Percentiles rank a stretch among this genome's conserved stretches.
Conservation (phyloP, 1,284 basidiomycete genomes). For the Rhodotorula sp. region DNA sequence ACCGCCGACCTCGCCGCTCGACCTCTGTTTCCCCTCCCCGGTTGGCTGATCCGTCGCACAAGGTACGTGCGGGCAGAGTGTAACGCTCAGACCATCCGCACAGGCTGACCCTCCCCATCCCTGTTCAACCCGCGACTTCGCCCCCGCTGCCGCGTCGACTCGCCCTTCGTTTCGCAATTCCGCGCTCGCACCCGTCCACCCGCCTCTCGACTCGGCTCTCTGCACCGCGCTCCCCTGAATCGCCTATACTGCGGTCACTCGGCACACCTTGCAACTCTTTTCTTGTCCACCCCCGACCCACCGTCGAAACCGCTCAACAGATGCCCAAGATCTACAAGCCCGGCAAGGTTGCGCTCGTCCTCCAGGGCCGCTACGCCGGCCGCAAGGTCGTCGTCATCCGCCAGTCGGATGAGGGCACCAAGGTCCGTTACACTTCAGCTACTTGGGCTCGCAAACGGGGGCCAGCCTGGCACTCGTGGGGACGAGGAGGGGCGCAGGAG, state of each 20-base stretch:
- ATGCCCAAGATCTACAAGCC: slow-evolving; percentile 74
- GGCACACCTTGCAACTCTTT: too few species aligned
- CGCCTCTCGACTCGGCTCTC: neutral
- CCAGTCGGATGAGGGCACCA: slow-evolving; percentile 81
- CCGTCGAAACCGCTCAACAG: neutral
- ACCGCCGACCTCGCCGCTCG: neutral
- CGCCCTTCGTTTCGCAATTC: neutral
- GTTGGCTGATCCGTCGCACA: slow-evolving; percentile 15
- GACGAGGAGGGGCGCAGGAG: neutral
- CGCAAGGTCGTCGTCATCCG: slow-evolving; percentile 89
- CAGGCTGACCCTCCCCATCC: slow-evolving; percentile 3
- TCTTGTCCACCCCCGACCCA: too few species aligned
- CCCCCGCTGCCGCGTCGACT: neutral
- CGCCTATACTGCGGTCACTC: neutral
- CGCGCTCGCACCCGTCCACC: neutral
- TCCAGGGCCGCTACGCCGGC: slow-evolving; percentile 93
- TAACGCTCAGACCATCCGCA: neutral
- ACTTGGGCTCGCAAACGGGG: neutral
- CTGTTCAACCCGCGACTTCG: neutral
- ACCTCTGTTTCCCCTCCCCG: slow-evolving; percentile 2
- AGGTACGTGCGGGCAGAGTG: neutral
- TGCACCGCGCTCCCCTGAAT: neutral
- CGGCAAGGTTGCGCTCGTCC: slow-evolving; percentile 96
- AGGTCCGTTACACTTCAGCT: slow-evolving; percentile 54
- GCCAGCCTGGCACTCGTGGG: neutral